These are phyloP conservation scores for Cercophora samala DNA, from an alignment of 495 filamentous ascomycete genomes.

Conservation along the genomic window DNA sequence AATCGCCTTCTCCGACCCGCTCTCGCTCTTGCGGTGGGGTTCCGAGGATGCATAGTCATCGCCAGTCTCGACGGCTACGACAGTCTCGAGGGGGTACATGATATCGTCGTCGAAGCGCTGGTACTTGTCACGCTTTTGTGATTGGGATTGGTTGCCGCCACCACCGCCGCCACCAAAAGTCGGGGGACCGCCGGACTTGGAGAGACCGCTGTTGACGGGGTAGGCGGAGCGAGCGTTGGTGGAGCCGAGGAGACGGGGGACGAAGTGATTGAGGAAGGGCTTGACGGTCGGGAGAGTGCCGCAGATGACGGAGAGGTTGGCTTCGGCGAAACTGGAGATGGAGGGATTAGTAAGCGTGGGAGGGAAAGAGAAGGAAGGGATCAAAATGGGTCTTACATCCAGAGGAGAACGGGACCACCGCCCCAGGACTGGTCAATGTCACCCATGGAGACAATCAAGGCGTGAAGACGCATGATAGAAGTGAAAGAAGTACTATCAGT, in stretches of 20 bases:
- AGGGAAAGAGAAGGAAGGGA: not conserved
- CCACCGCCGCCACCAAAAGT: not conserved
- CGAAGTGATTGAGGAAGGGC: slow-evolving; percentile 18
- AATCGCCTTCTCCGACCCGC: not conserved
- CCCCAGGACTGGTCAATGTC: slow-evolving; percentile 19
- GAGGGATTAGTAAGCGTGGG: not conserved
- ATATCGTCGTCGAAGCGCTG: slow-evolving; percentile 11
- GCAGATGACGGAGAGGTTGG: slow-evolving; percentile 21
- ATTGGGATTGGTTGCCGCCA: not conserved
- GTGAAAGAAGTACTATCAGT: slow-evolving; percentile 13
- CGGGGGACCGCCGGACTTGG: not conserved
- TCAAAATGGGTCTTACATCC: slow-evolving; percentile 23
- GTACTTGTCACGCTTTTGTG: slow-evolving; percentile 4
- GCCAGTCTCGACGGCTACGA: not conserved
- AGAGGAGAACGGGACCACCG: slow-evolving; percentile 15
- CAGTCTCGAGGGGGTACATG: slow-evolving; percentile 14
- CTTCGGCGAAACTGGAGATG: slow-evolving; percentile 15
- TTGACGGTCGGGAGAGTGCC: slow-evolving; percentile 16
- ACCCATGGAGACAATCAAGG: slow-evolving; percentile 9
- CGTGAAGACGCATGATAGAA: slow-evolving; percentile 17
- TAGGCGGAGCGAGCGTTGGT: slow-evolving; percentile 1
- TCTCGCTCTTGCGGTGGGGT: not conserved
- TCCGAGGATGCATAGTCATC: not conserved
- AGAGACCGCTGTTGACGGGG: slow-evolving; percentile 1
- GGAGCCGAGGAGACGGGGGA: slow-evolving; percentile 14